Conservation (phyloP, 176 grass and related monocot genomes). For the Aegilops umbellulata region DNA sequence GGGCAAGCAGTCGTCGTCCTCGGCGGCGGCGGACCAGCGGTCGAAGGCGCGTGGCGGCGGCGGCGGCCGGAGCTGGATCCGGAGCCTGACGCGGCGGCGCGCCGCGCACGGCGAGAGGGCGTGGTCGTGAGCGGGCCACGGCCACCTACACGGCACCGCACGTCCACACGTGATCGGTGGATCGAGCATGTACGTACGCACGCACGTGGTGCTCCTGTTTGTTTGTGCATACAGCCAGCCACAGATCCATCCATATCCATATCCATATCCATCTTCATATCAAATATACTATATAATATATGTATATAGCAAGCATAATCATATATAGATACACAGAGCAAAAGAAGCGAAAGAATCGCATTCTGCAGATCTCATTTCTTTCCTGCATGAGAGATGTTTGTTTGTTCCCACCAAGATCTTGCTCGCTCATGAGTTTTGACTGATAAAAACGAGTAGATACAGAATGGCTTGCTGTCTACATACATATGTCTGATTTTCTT, state of each 20-base stretch:
- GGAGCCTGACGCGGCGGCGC: slow-evolving; percentile 58
- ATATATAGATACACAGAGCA: not conserved
- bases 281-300: no score
- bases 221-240: not conserved
- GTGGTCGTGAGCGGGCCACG: not conserved
- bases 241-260: not conserved
- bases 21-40: slow-evolving; percentile 25
- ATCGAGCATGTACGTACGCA: not conserved
- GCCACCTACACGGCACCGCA: not conserved
- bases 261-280: not conserved
- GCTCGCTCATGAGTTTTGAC: not conserved
- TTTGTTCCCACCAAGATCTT: not conserved
- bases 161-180: not conserved
- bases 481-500: not conserved
- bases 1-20: slow-evolving; percentile 25
- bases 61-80: slow-evolving; percentile 54
- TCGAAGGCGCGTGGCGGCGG: slow-evolving; percentile 6
- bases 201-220: slow-evolving; percentile 11
- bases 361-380: not conserved
- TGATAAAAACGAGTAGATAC: not conserved
- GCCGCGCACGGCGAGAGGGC: slow-evolving; percentile 10
- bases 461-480: not conserved
- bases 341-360: not conserved
- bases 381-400: not conserved
- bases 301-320: not conserved